Base-by-base conservation (phyloP, 1,284 basidiomycete genomes). In the Boletus semigastroideus region DNA sequence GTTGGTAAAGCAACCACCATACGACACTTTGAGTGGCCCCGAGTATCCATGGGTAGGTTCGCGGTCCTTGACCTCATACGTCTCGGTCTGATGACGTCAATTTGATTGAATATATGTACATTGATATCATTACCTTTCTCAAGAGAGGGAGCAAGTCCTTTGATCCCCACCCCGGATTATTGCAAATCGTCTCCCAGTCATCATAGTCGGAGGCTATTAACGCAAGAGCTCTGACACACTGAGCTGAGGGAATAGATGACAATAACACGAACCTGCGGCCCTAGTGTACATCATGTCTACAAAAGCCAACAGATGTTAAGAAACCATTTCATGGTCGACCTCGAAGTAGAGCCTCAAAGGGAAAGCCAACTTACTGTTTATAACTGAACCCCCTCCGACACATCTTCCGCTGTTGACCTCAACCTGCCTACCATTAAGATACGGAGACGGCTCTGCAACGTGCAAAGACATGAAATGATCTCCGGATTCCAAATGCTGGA, bases 401-500 rank as follows among this genome's bases (percentile, higher is more conserved):
- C 41, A 38, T 46, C 77, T 74, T 0, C 77, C 82, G 40, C 69
- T 63, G 0, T 76, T 72, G 13, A 82, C 73, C 38, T 77, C 49
- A 8, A 72, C 59, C 7, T 70, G 59, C 22, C 82, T 76, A 12
- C 74, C 76, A 7, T 62, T 70, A 13, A 84, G 64, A 2, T 74
- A 66, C 3, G 71, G 61, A 48, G 74, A 78, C 0, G 77, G 72
- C 37, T 74, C 72, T 5, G 72, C 62, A 11, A 64, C 54, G 50
- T 83, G 71, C 51, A 72, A 70, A 5, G 74, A 74, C 49, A 78
- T 72, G 0, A 74, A 76, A 22, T 53, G 59, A 40, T 58, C 64
- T 3, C 55, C 60, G 4, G 63, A 60, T 11, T 47, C 49, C 8
- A 71, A 45, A 53, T 69, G 65, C 8, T 49, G 57, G 13, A 69